Conservation (phyloP, 495 filamentous ascomycete species). For the Lophiostoma macrostomum region DNA sequence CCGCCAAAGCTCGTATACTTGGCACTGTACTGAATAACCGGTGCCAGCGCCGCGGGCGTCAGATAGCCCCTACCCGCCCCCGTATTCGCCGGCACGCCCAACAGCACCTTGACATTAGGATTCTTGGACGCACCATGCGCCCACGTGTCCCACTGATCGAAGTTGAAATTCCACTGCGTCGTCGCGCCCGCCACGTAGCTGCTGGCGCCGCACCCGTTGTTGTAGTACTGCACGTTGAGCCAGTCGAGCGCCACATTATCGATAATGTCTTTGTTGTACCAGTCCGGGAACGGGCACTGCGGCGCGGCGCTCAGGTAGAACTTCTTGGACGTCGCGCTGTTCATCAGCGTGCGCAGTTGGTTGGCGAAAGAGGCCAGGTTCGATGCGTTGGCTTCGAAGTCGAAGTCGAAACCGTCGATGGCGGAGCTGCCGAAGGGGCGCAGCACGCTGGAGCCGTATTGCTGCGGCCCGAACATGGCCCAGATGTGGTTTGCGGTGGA, state of each 20-base stretch:
- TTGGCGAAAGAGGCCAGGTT: slow-evolving; percentile 31
- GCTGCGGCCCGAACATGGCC: slow-evolving; percentile 31
- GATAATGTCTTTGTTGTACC: slow-evolving; percentile 32
- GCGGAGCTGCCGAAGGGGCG: slow-evolving; percentile 32
- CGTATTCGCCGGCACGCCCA: slow-evolving; percentile 63
- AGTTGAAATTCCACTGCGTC: slow-evolving; percentile 62
- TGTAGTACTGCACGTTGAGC: slow-evolving; percentile 34
- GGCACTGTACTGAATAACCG: slow-evolving; percentile 26
- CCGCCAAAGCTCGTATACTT: slow-evolving; percentile 31
- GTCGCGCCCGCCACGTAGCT: slow-evolving; percentile 47
- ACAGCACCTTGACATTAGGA: slow-evolving; percentile 59
- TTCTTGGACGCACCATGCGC: slow-evolving; percentile 60
- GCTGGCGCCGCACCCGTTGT: slow-evolving; percentile 62
- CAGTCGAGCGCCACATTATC: slow-evolving; percentile 26
- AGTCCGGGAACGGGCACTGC: slow-evolving; percentile 34
- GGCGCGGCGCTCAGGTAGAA: slow-evolving; percentile 33
- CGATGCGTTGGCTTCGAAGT: slow-evolving; percentile 31
- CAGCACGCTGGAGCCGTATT: slow-evolving; percentile 21
- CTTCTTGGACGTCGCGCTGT: slow-evolving; percentile 12
- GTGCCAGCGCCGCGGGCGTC: slow-evolving; percentile 42
- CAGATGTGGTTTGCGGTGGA: slow-evolving; percentile 29
- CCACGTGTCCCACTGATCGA: slow-evolving; percentile 69
- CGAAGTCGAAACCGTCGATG: slow-evolving; percentile 37
- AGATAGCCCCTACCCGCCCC: slow-evolving; percentile 62
- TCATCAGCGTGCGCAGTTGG: slow-evolving; percentile 31